phyloP scores from a whole-genome alignment of 129 eudicot genomes.

The Silybum marianum region DNA sequence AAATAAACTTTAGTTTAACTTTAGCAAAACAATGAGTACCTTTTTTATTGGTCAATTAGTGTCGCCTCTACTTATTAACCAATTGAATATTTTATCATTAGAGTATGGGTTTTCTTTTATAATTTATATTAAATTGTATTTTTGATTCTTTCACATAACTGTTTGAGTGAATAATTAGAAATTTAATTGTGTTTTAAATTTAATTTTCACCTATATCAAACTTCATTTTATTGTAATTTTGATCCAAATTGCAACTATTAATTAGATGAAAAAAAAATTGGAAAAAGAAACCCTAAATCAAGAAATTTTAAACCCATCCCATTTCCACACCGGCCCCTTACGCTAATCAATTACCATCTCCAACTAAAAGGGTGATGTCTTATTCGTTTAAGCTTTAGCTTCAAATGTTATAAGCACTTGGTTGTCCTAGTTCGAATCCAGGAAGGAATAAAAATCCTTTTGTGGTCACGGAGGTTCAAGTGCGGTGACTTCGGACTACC shows the following conservation, averaged over 20 bases:
- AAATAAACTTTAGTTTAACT: slow-evolving; percentile 17
- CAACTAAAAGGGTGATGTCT: no score
- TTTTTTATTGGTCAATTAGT: slow-evolving; percentile 7
- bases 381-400: no score
- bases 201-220: not conserved
- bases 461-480: no score
- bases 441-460: no score
- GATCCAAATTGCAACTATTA: not conserved
- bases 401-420: no score
- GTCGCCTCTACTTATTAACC: slow-evolving; percentile 12
- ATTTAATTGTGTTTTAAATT: not conserved
- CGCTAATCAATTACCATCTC: not conserved
- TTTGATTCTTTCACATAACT: not conserved
- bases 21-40: slow-evolving; percentile 4
- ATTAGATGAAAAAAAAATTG: no score
- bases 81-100: not conserved
- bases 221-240: no score
- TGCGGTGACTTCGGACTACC: no score
- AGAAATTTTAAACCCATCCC: not conserved
- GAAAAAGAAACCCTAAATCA: not conserved
- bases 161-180: not conserved
- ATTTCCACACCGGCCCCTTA: not conserved
- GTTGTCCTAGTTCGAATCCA: no score
- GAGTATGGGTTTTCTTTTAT: not conserved
- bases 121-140: not conserved